Evolutionary conservation across 768 basidiomycete species (phyloP).

Genomic region (Suillus subluteus): DNA sequence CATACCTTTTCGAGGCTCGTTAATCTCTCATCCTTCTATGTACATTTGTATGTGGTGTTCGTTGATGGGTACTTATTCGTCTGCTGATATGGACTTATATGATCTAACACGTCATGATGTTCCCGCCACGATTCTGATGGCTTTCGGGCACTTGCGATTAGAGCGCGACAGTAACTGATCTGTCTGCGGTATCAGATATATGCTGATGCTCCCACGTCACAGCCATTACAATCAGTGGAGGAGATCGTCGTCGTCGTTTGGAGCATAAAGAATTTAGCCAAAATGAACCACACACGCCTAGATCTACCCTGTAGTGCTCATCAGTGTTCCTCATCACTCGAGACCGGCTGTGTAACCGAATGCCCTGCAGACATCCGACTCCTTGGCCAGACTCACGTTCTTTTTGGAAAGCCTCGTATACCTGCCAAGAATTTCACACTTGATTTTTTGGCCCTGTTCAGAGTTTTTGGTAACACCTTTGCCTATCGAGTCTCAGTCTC

Average conservation of each 20-base stretch:
- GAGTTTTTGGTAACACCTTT: background rate
- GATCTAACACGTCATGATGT: slow-evolving; percentile 8
- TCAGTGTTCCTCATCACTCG: background rate
- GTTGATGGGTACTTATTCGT: background rate
- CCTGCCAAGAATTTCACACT: background rate
- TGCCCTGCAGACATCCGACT: background rate
- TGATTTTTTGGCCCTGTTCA: background rate
- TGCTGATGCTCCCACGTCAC: background rate
- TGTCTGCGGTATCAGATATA: background rate
- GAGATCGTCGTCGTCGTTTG: background rate
- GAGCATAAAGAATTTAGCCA: background rate
- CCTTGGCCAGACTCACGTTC: background rate
- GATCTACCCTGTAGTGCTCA: background rate
- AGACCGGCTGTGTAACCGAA: background rate
- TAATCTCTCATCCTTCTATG: background rate
- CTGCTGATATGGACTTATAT: background rate
- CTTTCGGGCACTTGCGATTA: background rate
- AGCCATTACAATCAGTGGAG: background rate
- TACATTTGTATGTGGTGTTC: background rate
- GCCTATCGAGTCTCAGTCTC: background rate
- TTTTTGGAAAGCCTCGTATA: background rate
- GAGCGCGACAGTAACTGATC: background rate
- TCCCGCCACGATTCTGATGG: background rate
- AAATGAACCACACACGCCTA: background rate
- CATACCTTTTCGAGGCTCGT: background rate